Percentiles rank a stretch among this genome's conserved stretches.
These are phyloP conservation scores for Nicotiana tomentosiformis DNA, from an alignment of 257 asterid genomes.

Conservation along the genomic window DNA sequence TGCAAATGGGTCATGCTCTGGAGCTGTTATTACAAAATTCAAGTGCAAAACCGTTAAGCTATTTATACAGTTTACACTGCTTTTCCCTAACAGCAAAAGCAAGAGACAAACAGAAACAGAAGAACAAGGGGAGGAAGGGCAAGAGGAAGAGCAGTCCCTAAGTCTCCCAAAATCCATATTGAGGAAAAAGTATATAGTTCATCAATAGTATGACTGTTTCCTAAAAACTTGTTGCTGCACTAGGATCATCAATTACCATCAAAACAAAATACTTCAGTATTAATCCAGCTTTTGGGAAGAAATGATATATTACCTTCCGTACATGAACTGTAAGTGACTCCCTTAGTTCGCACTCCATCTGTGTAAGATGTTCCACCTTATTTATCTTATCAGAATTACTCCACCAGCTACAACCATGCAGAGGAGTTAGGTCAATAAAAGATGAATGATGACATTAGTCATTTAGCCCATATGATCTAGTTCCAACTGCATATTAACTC, in stretches of 20 bases:
- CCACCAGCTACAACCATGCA: constrained; percentile 57
- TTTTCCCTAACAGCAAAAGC: background rate
- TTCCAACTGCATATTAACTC: background rate
- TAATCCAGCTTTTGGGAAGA: background rate
- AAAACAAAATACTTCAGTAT: background rate
- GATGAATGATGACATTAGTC: background rate
- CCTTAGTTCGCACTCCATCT: constrained; percentile 64
- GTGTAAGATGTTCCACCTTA: constrained; percentile 55
- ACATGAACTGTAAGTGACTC: constrained; percentile 49
- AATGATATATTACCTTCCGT: constrained; percentile 36
- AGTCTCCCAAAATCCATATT: background rate
- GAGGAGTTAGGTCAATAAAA: background rate
- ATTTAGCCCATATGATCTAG: background rate
- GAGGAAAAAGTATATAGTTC: background rate
- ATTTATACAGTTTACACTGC: background rate
- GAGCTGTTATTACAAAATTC: constrained; percentile 30
- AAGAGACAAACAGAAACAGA: constrained; percentile 4
- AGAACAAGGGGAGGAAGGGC: background rate
- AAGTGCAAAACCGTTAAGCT: background rate
- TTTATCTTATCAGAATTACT: constrained; percentile 65
- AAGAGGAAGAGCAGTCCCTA: background rate
- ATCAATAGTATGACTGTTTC: background rate
- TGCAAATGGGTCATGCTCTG: constrained; percentile 40
- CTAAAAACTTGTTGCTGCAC: background rate
- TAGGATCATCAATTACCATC: background rate